Conservation (phyloP, 2,329 filamentous ascomycete genomes). For the Nothopassalora personata region DNA sequence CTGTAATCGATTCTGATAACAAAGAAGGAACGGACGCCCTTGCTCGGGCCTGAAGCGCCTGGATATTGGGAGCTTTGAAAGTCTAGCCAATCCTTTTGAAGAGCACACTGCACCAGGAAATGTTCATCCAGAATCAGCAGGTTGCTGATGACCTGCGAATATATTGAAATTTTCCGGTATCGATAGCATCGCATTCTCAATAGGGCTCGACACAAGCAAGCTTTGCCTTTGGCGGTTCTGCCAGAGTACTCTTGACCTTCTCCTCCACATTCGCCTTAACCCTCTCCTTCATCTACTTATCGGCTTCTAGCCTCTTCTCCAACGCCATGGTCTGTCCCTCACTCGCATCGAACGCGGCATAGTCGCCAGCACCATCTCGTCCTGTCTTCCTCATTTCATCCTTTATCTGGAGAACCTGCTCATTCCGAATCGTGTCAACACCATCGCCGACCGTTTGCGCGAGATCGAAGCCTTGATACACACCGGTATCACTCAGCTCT, state of each 20-base stretch:
- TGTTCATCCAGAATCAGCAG: too few relatives aligned
- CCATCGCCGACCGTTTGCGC: neutral
- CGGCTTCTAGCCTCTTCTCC: conserved; percentile 25
- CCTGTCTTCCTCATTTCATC: conserved; percentile 23
- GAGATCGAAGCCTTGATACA: conserved; percentile 26
- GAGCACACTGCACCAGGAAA: too few relatives aligned
- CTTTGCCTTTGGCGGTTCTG: conserved; percentile 37
- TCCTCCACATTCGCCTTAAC: conserved; percentile 36
- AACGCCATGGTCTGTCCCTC: conserved; percentile 31
- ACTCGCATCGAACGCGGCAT: conserved; percentile 31
- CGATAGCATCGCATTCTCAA: neutral
- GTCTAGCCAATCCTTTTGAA: neutral
- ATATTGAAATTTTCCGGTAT: too few relatives aligned
- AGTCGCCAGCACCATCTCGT: conserved; percentile 46
- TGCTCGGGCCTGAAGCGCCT: too few relatives aligned
- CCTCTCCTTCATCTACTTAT: conserved; percentile 23
- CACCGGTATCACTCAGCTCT: conserved; percentile 36
- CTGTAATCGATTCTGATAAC: neutral
- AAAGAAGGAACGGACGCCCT: neutral
- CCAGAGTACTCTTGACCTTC: conserved; percentile 38
- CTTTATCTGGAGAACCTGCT: neutral
- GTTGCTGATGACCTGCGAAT: too few relatives aligned
- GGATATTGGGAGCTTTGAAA: neutral
- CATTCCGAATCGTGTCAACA: neutral
- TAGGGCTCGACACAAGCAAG: conserved; percentile 27